Conservation (phyloP, 2,329 filamentous ascomycete genomes). For the Daldinia sp. region DNA sequence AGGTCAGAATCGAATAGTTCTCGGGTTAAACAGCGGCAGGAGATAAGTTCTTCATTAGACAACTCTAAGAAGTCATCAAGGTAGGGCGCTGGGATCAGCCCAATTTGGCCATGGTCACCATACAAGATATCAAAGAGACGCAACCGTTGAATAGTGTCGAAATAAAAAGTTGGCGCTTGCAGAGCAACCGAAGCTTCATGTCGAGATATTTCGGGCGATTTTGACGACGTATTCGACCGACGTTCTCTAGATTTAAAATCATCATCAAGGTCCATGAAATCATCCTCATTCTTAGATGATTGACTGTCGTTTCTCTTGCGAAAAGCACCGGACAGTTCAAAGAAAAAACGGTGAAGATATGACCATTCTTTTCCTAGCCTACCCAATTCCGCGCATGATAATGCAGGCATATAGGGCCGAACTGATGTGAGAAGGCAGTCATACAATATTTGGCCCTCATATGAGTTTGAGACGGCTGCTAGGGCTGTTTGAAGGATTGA, state of each 20-base stretch:
- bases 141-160: slow-evolving; percentile 61
- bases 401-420: slow-evolving; percentile 60
- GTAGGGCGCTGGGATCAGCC: slow-evolving; percentile 63
- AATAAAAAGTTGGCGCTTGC: slow-evolving; percentile 61
- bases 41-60: slow-evolving; percentile 65
- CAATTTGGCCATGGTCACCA: slow-evolving; percentile 60
- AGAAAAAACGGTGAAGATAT: slow-evolving; percentile 59
- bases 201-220: slow-evolving; percentile 59
- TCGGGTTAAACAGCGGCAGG: slow-evolving; percentile 62
- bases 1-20: slow-evolving; percentile 68
- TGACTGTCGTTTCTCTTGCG: slow-evolving; percentile 52
- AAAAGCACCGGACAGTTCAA: slow-evolving; percentile 54
- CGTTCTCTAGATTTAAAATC: slow-evolving; percentile 72
- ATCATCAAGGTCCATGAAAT: slow-evolving; percentile 64
- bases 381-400: slow-evolving; percentile 55
- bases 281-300: slow-evolving; percentile 45
- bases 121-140: slow-evolving; percentile 59
- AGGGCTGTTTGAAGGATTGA: slow-evolving; percentile 58
- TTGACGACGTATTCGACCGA: slow-evolving; percentile 56
- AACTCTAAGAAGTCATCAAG: slow-evolving; percentile 63
- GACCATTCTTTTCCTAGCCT: slow-evolving; percentile 55
- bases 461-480: slow-evolving; percentile 56
- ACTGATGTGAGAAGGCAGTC: slow-evolving; percentile 61
- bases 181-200: slow-evolving; percentile 58
- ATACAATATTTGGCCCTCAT: slow-evolving; percentile 61